Percentiles rank a stretch among this genome's conserved stretches.
phyloP scores from a whole-genome alignment of 1,284 basidiomycete genomes.

The Moesziomyces globuligerus region DNA sequence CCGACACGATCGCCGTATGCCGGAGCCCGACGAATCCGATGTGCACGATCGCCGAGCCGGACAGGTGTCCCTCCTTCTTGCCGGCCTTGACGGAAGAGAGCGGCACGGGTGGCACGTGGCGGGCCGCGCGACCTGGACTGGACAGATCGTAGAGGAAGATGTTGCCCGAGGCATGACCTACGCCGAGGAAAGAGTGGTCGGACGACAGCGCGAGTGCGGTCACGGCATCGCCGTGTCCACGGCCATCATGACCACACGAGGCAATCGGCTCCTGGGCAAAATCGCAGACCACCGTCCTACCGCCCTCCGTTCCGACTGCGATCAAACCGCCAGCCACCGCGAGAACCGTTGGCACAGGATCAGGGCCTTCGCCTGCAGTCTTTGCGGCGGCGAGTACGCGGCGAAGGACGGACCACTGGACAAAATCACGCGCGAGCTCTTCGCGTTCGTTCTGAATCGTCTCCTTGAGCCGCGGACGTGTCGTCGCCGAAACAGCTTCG shows the following conservation, averaged over 20 bases:
- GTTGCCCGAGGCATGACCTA: conserved; percentile 85
- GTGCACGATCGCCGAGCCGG: conserved; percentile 83
- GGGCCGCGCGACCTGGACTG: conserved; percentile 72
- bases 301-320: conserved; percentile 85
- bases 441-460: conserved; percentile 46
- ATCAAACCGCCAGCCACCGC: conserved; percentile 83
- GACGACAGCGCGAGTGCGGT: conserved; percentile 89
- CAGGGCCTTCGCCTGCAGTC: conserved; percentile 71
- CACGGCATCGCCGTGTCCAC: conserved; percentile 72
- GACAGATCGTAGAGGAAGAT: conserved; percentile 87
- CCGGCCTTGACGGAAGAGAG: conserved; percentile 78
- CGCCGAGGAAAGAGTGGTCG: conserved; percentile 91
- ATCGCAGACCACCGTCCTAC: conserved; percentile 84
- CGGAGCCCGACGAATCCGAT: conserved; percentile 91
- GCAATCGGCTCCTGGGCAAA: conserved; percentile 76
- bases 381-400: conserved; percentile 72
- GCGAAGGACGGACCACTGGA: conserved; percentile 82
- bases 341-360: conserved; percentile 80
- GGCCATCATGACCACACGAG: conserved; percentile 45
- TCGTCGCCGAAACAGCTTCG: background rate
- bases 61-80: conserved; percentile 89
- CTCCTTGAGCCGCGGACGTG: conserved; percentile 24
- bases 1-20: conserved; percentile 91
- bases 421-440: conserved; percentile 73
- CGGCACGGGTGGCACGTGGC: conserved; percentile 79